Evolutionary conservation across 2,329 filamentous ascomycete species (phyloP).

Genomic region (Cladorrhinum sp.): DNA sequence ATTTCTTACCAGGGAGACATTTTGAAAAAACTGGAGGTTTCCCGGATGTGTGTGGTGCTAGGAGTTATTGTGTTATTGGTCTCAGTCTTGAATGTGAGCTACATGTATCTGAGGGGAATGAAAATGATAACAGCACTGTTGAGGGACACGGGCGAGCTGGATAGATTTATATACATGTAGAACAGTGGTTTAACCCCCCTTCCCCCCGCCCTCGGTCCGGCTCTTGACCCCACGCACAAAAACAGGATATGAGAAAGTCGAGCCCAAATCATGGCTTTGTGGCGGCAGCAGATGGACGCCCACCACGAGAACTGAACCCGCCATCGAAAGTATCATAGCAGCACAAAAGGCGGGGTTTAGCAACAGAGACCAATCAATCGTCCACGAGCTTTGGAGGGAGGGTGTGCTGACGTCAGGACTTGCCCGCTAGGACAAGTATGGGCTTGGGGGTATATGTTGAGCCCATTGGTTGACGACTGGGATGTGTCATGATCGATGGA

Average conservation of each 20-base stretch:
- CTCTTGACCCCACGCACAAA: not conserved
- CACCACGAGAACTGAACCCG: not conserved
- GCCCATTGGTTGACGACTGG: not conserved
- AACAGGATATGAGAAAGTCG: not conserved
- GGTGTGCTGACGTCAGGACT: not conserved
- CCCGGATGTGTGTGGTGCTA: not conserved
- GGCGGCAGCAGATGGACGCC: not conserved
- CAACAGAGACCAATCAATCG: not conserved
- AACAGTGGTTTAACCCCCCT: not conserved
- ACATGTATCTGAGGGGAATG: not conserved
- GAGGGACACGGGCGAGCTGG: not conserved
- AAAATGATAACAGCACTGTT: not conserved
- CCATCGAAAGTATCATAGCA: not conserved
- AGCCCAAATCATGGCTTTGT: not conserved
- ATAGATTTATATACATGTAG: not conserved
- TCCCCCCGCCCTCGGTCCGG: not conserved
- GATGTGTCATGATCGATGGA: not conserved
- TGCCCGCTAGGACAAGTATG: not conserved
- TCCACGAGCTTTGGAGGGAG: not conserved
- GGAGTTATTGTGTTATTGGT: not conserved
- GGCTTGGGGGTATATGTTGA: not conserved
- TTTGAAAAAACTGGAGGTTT: not conserved
- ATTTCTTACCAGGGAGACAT: not conserved
- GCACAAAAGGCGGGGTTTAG: not conserved
- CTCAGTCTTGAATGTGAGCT: not conserved